A percentile compares a stretch with the other conserved stretches of the same genome.
phyloP scores from a whole-genome alignment of 441 rosid species.

The Erodium texanum region DNA sequence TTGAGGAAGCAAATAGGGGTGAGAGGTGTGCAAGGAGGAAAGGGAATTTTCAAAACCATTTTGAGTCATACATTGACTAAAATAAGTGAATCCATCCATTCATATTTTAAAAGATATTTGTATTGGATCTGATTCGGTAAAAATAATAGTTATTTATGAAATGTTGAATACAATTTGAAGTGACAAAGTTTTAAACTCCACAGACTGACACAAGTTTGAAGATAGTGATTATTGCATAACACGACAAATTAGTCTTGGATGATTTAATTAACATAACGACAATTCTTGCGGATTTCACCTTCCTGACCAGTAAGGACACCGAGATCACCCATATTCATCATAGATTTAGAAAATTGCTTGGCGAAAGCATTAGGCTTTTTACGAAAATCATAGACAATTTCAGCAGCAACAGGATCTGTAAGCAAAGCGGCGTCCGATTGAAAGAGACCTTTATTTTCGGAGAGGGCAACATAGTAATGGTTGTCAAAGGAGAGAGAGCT shows the following conservation, averaged over 20 bases:
- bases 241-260: not conserved
- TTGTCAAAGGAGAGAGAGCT: not conserved
- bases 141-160: too few species aligned
- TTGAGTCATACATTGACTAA: too few species aligned
- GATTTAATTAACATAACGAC: conserved; percentile 15
- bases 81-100: too few species aligned
- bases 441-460: not conserved
- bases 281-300: conserved; percentile 26
- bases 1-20: too few species aligned
- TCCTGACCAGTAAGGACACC: conserved; percentile 16
- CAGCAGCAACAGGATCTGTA: not conserved
- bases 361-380: conserved; percentile 15
- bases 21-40: too few species aligned
- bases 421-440: conserved; percentile 23
- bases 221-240: not conserved
- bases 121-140: too few species aligned
- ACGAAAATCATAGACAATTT: not conserved
- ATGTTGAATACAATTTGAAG: too few species aligned
- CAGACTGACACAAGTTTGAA: too few species aligned
- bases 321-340: conserved; percentile 24
- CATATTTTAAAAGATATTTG: too few species aligned
- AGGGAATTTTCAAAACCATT: too few species aligned
- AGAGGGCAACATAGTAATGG: not conserved
- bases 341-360: conserved; percentile 14
- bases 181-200: too few species aligned